Evolutionary conservation across 306 rosid species (phyloP), one percentile per base, ranked within the genome.

Genomic region (Crataegus laevigata): DNA sequence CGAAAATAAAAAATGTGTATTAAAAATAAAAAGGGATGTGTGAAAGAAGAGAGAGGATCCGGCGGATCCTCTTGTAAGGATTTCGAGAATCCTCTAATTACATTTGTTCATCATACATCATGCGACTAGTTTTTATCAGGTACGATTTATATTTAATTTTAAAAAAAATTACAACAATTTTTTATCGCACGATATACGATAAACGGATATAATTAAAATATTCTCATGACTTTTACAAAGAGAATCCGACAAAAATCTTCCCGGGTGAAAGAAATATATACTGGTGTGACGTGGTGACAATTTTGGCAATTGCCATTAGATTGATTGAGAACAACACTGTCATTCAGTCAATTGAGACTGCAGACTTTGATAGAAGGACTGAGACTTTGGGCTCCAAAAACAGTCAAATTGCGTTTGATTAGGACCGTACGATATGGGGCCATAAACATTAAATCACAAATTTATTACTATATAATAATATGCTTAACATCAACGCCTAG

Each of bases 331-430:
- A 9, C 12, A 40, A 40, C 43, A 25, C 45, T 21, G 51, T 40
- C 43, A 40, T 40, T 40, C 43, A 9, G 3, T 40, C 43, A 40
- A 40, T 40, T 8, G 43, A 40, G 43, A 40, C 9, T 40, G 22
- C 24, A 58, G 68, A 68, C 45, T 47, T 42, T 50, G 47, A 73
- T 63, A 0, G 1, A 45, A 25, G 24, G 69, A 65, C 34, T 12
- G 43, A 2, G 21, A 57, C 64, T 17, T 12, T 8, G 69, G 84
- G 77, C 60, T 29, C 55, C 19, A 6, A 45, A 59, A 30, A 51
- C 45, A 29, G 54, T 69, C 73, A 28, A 80, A 52, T 65, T 76
- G 52, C 65, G 79, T 72, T 75, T 68, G 68, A 79, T 75, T 57
- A 40, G 29, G 17, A 47, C 47, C 50, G 69, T 64, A 32, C 73